Conservation (phyloP, 371 early-diverging fungal genomes). For the Apophysomyces ossiformis region DNA sequence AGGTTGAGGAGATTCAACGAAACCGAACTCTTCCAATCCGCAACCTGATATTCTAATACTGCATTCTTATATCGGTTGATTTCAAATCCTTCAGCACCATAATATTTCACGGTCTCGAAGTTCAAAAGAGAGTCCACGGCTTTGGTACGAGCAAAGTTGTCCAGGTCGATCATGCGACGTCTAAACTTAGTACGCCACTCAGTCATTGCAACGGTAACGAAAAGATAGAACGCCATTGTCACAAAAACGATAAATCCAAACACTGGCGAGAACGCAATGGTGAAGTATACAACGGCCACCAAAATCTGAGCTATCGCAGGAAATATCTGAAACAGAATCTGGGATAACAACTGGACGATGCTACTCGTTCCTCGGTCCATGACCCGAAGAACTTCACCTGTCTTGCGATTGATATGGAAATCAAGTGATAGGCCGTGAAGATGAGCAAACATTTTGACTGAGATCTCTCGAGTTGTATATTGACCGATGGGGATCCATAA, state of each 20-base stretch:
- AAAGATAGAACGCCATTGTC: conserved; percentile 89
- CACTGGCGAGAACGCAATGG: conserved; percentile 69
- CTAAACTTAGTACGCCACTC: conserved; percentile 93
- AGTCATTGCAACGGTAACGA: conserved; percentile 82
- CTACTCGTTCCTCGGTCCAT: conserved; percentile 89
- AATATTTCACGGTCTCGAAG: conserved; percentile 96
- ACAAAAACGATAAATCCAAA: conserved; percentile 85
- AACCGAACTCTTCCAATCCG: conserved; percentile 75
- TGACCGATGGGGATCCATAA: conserved; percentile 93
- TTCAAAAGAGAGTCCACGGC: conserved; percentile 94
- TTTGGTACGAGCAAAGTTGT: conserved; percentile 74
- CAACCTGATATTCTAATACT: conserved; percentile 77
- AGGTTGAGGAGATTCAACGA: conserved; percentile 81
- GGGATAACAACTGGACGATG: conserved; percentile 80
- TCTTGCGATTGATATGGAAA: conserved; percentile 94
- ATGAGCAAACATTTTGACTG: conserved; percentile 87
- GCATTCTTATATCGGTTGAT: conserved; percentile 76
- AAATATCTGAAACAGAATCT: conserved; percentile 86
- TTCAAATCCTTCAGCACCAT: conserved; percentile 82
- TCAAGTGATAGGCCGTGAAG: conserved; percentile 82
- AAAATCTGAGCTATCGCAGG: conserved; percentile 88
- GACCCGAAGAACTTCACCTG: conserved; percentile 89
- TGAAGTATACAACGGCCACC: conserved; percentile 79
- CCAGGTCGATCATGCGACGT: conserved; percentile 74
- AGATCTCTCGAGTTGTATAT: conserved; percentile 86